Evolutionary conservation across 805 yeast genomes (phyloP).

Genomic region (Hanseniaspora taiwanica): DNA sequence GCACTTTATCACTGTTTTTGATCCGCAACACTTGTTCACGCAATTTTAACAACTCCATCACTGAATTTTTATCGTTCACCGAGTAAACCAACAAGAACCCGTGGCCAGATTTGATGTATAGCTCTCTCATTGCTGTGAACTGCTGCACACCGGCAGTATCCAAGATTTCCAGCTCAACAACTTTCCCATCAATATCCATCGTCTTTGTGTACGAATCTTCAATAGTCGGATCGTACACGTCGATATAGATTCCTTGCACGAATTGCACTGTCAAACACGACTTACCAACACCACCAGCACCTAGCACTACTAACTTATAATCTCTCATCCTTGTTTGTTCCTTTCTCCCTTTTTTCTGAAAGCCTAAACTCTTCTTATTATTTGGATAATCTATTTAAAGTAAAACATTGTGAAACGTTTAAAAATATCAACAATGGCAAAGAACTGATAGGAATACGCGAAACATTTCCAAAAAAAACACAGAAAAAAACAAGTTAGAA

Average conservation of each 20-base stretch:
- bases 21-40: conserved; percentile 76
- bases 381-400: too few species aligned
- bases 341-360: neutral
- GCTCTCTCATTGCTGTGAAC: conserved; percentile 89
- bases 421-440: too few species aligned
- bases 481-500: too few species aligned
- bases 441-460: too few species aligned
- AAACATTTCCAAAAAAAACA: too few species aligned
- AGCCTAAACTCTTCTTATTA: too few species aligned
- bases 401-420: too few species aligned
- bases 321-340: conserved; percentile 33
- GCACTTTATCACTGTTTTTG: conserved; percentile 53
- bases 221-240: conserved; percentile 91
- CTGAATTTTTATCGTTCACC: conserved; percentile 62
- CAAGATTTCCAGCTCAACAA: conserved; percentile 72
- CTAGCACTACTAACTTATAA: conserved; percentile 80
- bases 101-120: conserved; percentile 76
- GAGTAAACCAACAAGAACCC: conserved; percentile 84
- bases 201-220: conserved; percentile 91
- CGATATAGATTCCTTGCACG: conserved; percentile 81
- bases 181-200: conserved; percentile 75
- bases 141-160: conserved; percentile 95
- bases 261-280: conserved; percentile 87
- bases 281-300: conserved; percentile 97
- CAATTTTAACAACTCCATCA: conserved; percentile 64